Evolutionary conservation across 371 early-diverging fungal species (phyloP), one percentile per base, ranked within the genome.

Genomic region (Mortierella sp.): DNA sequence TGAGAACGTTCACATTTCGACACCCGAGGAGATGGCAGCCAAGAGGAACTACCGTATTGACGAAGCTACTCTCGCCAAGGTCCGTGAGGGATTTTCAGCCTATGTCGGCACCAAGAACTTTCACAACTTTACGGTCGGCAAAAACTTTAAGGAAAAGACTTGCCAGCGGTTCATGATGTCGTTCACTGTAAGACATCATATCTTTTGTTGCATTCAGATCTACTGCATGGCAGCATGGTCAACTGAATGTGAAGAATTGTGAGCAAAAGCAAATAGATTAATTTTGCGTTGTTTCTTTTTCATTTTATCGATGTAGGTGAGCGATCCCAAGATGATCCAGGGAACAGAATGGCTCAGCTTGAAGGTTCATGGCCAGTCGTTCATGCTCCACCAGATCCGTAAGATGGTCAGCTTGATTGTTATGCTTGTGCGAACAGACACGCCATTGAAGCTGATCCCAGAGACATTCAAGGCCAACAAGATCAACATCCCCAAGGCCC

Each of bases 371-470:
- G 99, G 99, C 4, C 99, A 99, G 89, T 96, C 98, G 48, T 99
- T 99, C 84, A 98, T 99, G 98, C 91, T 99, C 51, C 99, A 99
- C 90, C 99, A 99, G 88, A 99, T 99, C 80, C 96, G 99, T 74
- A 99, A 99, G 88, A 99, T 99, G 99, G 95, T 99, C 76, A 96
- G 98, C 84, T 90, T 99, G 87, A 94, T 96, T 14, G 92, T 97
- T n/a, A 89, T 98, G 83, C 90, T 94, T 80, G 90, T 95, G 27
- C 93, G 98, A 10, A 93, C 94, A 29, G 83, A 87, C 4, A 94
- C 96, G 3, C 96, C 98, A 1, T 74, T 91, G 14, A 82, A 81
- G 4, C 81, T 98, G 16, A 92, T 98, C 38, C 82, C 87, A 14
- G 80, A 88, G 72, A 88, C 95, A 10, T 98, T 97, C 81, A 88